Percentiles rank a stretch among this genome's conserved stretches.
Conservation (phyloP, 2,329 filamentous ascomycete species). For the Penicillium carneum region DNA sequence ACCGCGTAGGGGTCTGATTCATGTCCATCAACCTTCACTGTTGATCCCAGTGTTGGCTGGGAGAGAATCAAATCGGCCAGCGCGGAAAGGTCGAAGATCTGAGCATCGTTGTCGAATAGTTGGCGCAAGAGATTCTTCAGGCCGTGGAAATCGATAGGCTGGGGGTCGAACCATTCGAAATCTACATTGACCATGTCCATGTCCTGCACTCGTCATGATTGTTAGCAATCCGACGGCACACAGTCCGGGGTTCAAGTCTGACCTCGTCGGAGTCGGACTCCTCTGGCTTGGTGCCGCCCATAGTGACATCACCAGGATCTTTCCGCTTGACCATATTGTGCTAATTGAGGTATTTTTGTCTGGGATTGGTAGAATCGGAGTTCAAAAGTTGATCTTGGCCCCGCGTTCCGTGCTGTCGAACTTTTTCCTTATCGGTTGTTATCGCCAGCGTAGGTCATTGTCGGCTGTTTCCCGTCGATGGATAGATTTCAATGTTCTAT, state of each 20-base stretch:
- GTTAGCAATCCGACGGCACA: constrained; percentile 19
- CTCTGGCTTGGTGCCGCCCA: constrained; percentile 52
- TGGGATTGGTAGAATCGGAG: constrained; percentile 13
- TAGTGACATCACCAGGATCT: constrained; percentile 55
- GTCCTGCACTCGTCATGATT: constrained; percentile 64
- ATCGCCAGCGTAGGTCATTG: constrained; percentile 21
- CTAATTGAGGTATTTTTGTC: constrained; percentile 12
- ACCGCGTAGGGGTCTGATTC: constrained; percentile 92
- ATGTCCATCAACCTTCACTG: constrained; percentile 95
- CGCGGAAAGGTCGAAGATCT: constrained; percentile 84
- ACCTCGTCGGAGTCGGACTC: constrained; percentile 54
- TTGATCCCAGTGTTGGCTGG: constrained; percentile 87
- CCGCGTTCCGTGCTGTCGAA: constrained; percentile 33
- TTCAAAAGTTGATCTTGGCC: constrained; percentile 25
- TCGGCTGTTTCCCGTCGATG: not conserved
- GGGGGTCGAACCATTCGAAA: constrained; percentile 98
- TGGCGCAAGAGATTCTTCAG: constrained; percentile 89
- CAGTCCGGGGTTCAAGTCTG: constrained; percentile 18
- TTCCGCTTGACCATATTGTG: constrained; percentile 60
- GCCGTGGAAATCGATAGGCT: constrained; percentile 91
- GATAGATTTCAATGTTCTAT: not conserved
- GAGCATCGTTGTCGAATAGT: constrained; percentile 85
- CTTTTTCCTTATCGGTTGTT: constrained; percentile 38
- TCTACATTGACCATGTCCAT: constrained; percentile 92
- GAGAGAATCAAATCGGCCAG: constrained; percentile 85